These are phyloP conservation scores for Verticillium nonalfalfae DNA, from an alignment of 2,329 filamentous ascomycete genomes.

Conservation along the genomic window DNA sequence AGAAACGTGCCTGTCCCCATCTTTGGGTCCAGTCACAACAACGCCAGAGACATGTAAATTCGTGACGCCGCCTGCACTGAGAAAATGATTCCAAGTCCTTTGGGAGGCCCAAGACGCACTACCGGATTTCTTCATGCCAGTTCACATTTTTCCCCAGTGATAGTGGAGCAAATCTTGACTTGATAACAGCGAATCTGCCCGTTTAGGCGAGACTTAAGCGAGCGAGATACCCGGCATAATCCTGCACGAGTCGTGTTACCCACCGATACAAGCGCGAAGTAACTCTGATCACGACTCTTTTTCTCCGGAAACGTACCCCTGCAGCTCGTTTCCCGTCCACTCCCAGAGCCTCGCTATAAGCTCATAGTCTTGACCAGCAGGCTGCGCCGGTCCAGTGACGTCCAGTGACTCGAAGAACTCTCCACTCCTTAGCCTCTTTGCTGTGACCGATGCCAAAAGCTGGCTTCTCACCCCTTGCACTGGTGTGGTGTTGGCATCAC, in stretches of 20 bases:
- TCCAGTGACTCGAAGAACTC: conserved; percentile 27
- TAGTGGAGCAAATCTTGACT: too few relatives aligned
- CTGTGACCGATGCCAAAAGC: conserved; percentile 32
- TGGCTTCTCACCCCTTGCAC: conserved; percentile 28
- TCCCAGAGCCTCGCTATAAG: background rate
- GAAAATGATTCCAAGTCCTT: too few relatives aligned
- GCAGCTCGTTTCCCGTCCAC: background rate
- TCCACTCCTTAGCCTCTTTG: conserved; percentile 21
- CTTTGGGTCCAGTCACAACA: background rate
- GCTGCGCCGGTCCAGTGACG: background rate
- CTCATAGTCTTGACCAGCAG: background rate
- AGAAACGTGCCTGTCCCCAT: background rate
- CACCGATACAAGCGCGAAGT: background rate
- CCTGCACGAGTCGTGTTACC: too few relatives aligned
- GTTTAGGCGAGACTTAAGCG: too few relatives aligned
- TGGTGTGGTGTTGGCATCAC: conserved; percentile 10
- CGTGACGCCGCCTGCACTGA: too few relatives aligned
- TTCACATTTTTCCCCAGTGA: too few relatives aligned
- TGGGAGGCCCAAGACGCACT: too few relatives aligned
- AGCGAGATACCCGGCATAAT: too few relatives aligned
- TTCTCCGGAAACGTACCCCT: conserved; percentile 5
- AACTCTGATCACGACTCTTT: background rate
- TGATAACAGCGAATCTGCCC: too few relatives aligned
- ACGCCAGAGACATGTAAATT: background rate
- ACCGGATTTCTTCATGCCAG: too few relatives aligned